Base-by-base conservation (phyloP, 306 rosid species). In the Rosa chinensis region DNA sequence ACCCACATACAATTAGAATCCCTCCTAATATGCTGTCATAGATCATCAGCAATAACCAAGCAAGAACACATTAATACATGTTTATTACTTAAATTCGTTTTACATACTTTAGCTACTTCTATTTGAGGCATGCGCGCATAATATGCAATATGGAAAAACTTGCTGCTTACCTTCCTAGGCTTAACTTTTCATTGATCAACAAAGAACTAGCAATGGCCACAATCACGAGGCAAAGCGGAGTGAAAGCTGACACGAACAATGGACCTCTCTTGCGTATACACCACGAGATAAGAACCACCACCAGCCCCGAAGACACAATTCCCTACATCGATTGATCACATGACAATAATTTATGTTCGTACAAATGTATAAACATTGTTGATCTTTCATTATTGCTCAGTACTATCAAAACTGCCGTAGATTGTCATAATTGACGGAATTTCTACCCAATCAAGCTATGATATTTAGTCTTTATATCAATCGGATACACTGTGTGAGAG, bases 241-340 rank as follows among this genome's bases (percentile, higher is more conserved):
- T 88, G 82, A 91, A 91, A 21, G 69, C 40, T 3, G 94, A 86
- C 7, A 77, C 92, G 47, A 63, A 91, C 9, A 91, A 11, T 11
- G 97, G 94, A 2, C 94, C 97, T 85, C 82, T 84, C 87, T 48
- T 73, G 43, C 56, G 73, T 37, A 89, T 85, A 47, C 90, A 82
- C 92, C 89, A 89, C 5, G 91, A 56, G 8, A 82, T 82, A 1
- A 82, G 21, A 50, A 78, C 61, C 10, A 82, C 43, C 82, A 76
- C 47, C 2, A 78, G 4, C 13, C 94, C 94, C 0, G 88, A 85
- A 1, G 68, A 81, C 67, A 90, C 85, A 4, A 81, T 74, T 20
- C 94, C 97, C 91, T 92, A n/a, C 67, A 9, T 4, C 1, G 63
- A 61, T 52, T 10, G 47, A 5, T 20, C 16, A 21, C 14, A 8